phyloP scores from a whole-genome alignment of 2,329 filamentous ascomycete species.

The Fusarium sororula region DNA sequence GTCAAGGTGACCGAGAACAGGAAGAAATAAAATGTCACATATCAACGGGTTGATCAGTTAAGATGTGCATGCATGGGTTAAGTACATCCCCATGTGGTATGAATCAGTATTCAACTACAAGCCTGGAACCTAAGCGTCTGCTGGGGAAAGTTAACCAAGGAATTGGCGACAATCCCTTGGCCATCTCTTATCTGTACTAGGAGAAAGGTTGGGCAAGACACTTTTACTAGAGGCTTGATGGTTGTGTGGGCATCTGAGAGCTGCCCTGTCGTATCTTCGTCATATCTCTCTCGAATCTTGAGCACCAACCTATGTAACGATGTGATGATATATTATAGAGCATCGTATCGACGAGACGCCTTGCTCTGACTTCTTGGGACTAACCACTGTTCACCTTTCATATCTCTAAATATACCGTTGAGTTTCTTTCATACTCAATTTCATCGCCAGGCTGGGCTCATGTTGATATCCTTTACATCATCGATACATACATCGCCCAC shows the following conservation, averaged over 20 bases:
- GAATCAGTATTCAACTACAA: neutral
- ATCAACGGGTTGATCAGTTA: neutral
- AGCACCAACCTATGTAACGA: neutral
- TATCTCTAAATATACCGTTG: neutral
- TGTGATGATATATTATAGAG: slow-evolving; percentile 8
- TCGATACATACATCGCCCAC: slow-evolving; percentile 20
- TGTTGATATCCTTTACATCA: neutral
- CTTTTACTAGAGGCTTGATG: slow-evolving; percentile 21
- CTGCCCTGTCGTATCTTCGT: slow-evolving; percentile 22
- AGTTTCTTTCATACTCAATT: neutral
- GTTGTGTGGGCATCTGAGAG: slow-evolving; percentile 26
- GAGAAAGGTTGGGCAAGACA: neutral
- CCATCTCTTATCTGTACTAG: slow-evolving; percentile 12
- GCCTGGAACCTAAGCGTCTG: neutral
- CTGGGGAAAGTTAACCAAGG: neutral
- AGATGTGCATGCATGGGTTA: neutral
- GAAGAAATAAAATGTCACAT: neutral
- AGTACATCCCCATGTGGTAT: neutral
- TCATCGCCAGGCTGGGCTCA: neutral
- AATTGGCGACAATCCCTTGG: slow-evolving; percentile 1
- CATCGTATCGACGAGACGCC: neutral
- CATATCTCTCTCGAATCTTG: slow-evolving; percentile 21
- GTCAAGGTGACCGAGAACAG: neutral
- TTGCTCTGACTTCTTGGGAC: neutral
- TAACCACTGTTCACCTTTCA: neutral